Conservation (phyloP, 805 yeast species). For the Wickerhamiella sergipiensis region DNA sequence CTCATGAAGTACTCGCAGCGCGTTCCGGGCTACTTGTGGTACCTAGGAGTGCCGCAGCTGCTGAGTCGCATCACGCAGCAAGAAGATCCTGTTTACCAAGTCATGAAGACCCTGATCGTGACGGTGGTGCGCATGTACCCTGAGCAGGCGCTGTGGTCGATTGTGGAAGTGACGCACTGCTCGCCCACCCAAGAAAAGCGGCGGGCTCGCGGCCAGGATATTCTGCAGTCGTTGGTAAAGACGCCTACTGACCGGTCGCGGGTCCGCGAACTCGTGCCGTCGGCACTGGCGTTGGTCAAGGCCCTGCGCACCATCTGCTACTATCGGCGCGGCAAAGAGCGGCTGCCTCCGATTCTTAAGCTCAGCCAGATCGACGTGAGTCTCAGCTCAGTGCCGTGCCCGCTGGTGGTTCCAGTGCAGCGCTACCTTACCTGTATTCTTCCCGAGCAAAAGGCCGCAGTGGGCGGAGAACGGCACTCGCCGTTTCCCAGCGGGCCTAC, state of each 20-base stretch:
- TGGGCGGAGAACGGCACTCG: constrained; percentile 1
- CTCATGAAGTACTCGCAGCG: not conserved
- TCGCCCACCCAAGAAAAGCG: constrained; percentile 38
- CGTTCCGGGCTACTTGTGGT: constrained; percentile 53
- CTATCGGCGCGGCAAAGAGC: not conserved
- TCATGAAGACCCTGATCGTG: constrained; percentile 45
- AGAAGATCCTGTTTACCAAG: constrained; percentile 39
- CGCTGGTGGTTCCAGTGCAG: constrained; percentile 19
- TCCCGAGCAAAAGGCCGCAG: constrained; percentile 6
- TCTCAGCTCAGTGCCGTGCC: constrained; percentile 2
- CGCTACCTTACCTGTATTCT: constrained; percentile 12
- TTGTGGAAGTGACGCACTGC: constrained; percentile 46
- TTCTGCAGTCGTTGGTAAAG: constrained; percentile 21
- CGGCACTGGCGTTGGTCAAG: not conserved
- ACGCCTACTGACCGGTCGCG: not conserved
- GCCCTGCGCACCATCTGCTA: not conserved
- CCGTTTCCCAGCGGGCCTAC: constrained; percentile 9
- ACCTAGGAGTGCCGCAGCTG: constrained; percentile 72
- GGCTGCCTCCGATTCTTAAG: not conserved
- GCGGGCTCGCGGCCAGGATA: constrained; percentile 32
- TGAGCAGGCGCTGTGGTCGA: constrained; percentile 73
- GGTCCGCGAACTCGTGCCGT: not conserved
- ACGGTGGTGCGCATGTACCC: constrained; percentile 56
- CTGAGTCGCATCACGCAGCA: constrained; percentile 64
- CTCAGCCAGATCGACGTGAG: constrained; percentile 1